Evolutionary conservation across 495 filamentous ascomycete genomes (phyloP), one percentile per base, ranked within the genome.

Genomic region (Aspergillus haitiensis): DNA sequence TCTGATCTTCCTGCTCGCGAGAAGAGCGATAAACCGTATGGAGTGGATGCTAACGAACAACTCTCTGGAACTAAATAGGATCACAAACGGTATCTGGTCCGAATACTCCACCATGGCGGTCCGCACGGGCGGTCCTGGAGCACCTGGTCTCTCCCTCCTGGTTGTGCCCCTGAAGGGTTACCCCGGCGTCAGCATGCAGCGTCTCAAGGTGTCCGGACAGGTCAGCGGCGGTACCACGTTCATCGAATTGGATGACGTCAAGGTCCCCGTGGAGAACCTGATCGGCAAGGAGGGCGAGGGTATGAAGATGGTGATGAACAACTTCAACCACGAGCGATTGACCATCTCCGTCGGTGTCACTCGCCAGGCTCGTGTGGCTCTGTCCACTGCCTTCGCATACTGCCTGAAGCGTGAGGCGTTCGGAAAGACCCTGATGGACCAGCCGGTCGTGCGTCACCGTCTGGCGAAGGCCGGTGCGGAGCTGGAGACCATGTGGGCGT

Each of bases 301-400:
- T 12, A 90, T 92, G 86, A 78, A 75, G 39, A 86, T 89, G 64
- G 83, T 91, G 61, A 91, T 92, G 88, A 87, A 84, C 44, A 91
- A 92, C 72, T 91, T 92, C 83, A 91, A 91, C 75, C 88, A 92
- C 64, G 89, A 92, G 73, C 82, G 88, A 0, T 73, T 92, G 2
- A 76, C 79, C 27, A 87, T 91, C 52, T 74, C 84, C 7, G 81
- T 91, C 31, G 82, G 81, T 1, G 79, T 79, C 5, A 88, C 84
- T 7, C 78, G 89, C 2, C 73, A 82, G 59, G 78, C 86, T 0
- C 78, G 89, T 9, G 86, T 90, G 3, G 87, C 86, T 8, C 74
- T 91, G 6, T 69, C 79, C 21, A 63, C 84, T 1, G 87, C 89
- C 0, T 87, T 90, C 59, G 82, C 82, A 10, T 90, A 91, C 70